Base-by-base conservation (phyloP, 2,329 filamentous ascomycete species). In the Biscogniauxia mediterranea region DNA sequence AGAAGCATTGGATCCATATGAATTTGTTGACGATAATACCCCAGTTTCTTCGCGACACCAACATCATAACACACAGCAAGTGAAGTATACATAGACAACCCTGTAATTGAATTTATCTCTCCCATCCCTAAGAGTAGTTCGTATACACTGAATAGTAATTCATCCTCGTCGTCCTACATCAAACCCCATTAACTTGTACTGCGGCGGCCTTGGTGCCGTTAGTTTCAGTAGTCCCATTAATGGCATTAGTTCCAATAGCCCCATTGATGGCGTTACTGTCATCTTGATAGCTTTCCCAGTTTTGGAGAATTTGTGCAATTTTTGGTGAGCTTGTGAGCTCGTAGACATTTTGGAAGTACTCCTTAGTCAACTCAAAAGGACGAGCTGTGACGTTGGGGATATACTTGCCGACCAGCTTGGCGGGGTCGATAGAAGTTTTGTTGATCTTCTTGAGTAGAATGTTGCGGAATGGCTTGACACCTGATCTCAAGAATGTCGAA, bases 381-480 rank as follows among this genome's bases (percentile, higher is more conserved):
- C 89, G 89, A 61, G 95, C 95, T 59, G 95, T 99, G 68, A 99
- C 96, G 79, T 99, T 99, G 70, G 95, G 95, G 68, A 99, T 98
- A 81, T 99, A 99, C 81, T 99, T 99, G 73, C 95, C 95, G 69
- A 99, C 85, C 73, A 99, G 81, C 84, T 98, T 98, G 76, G 91
- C 90, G 5, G 95, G 95, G 76, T 99, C 95, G 76, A 99, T 98
- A 58, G 91, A 96, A 23, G 93, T 97, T 87, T 96, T 97, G 85
- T 98, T 93, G 81, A 99, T 98, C 87, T 99, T 99, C 91, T 98
- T 99, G 71, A 98, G 89, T 75, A 99, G 79, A 87, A 99, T 99
- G 52, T 89, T 94, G 68, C 95, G 87, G 92, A 99, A 99, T 54
- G 96, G 95, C 85, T 99, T 99, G 78, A 99, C 95, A 71, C 95